phyloP scores from a whole-genome alignment of 495 filamentous ascomycete genomes.

The Cryomyces minteri region DNA sequence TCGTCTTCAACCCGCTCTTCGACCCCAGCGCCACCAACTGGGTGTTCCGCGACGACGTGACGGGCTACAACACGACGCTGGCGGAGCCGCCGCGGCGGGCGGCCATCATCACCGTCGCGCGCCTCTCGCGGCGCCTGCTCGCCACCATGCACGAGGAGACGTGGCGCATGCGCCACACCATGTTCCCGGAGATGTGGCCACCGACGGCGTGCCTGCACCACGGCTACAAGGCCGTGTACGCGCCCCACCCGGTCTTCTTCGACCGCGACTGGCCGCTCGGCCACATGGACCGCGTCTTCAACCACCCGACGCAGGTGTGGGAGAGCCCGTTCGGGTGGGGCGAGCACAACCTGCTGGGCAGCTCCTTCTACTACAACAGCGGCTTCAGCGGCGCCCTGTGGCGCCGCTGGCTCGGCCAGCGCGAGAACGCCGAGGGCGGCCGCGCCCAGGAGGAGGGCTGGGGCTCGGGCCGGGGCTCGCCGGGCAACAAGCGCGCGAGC shows the following conservation, averaged over 20 bases:
- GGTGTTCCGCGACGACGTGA: constrained; percentile 24
- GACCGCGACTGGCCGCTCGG: constrained; percentile 31
- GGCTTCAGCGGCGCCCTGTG: constrained; percentile 26
- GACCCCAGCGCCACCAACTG: constrained; percentile 22
- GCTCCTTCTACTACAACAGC: constrained; percentile 30
- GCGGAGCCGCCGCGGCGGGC: constrained; percentile 21
- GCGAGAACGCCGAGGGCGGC: constrained; percentile 26
- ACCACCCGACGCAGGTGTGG: constrained; percentile 22
- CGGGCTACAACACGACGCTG: constrained; percentile 19
- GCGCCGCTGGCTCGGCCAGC: constrained; percentile 29
- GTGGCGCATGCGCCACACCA: constrained; percentile 17
- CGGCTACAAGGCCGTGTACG: constrained; percentile 24
- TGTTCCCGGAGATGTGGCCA: constrained; percentile 27
- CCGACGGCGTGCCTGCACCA: constrained; percentile 20
- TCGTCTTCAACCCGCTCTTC: constrained; percentile 32
- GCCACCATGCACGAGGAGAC: constrained; percentile 22
- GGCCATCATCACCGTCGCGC: constrained; percentile 24
- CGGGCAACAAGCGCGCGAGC: constrained; percentile 6
- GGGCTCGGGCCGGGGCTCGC: too few relatives aligned
- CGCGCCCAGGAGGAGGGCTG: constrained; percentile 13
- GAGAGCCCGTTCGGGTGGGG: constrained; percentile 29
- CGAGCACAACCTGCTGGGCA: constrained; percentile 30
- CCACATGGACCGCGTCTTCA: constrained; percentile 18
- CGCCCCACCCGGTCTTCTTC: constrained; percentile 29
- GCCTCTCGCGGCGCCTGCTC: constrained; percentile 20